phyloP scores from a whole-genome alignment of 106 monocot genomes.

The Posidonia australis region DNA sequence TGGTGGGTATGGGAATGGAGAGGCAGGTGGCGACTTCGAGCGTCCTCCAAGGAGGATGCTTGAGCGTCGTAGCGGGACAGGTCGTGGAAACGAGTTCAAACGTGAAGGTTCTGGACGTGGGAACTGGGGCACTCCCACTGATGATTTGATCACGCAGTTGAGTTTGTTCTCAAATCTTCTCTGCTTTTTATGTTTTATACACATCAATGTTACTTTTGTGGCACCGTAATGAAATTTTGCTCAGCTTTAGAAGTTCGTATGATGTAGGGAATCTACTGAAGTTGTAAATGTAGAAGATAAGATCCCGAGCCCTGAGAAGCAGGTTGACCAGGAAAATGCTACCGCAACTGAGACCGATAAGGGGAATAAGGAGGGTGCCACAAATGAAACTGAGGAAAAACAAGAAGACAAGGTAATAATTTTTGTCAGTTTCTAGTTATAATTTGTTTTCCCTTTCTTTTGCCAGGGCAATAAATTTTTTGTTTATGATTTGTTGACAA shows the following conservation, averaged over 20 bases:
- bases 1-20: slow-evolving; percentile 33
- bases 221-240: too few species aligned
- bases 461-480: too few species aligned
- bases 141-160: slow-evolving; percentile 63
- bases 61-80: slow-evolving; percentile 80
- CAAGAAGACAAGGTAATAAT: slow-evolving; percentile 51
- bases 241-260: not conserved
- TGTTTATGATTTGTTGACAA: too few species aligned
- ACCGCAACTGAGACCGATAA: slow-evolving; percentile 21
- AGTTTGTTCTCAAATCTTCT: slow-evolving; percentile 7
- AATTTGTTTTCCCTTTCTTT: not conserved
- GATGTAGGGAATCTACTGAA: slow-evolving; percentile 35
- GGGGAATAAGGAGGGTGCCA: slow-evolving; percentile 17
- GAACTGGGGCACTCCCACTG: slow-evolving; percentile 68
- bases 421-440: not conserved
- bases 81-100: slow-evolving; percentile 76
- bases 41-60: slow-evolving; percentile 41
- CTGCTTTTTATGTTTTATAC: not conserved
- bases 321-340: slow-evolving; percentile 12
- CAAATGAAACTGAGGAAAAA: slow-evolving; percentile 33
- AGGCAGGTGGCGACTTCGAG: slow-evolving; percentile 33
- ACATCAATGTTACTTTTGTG: too few species aligned
- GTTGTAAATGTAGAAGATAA: slow-evolving; percentile 20
- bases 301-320: slow-evolving; percentile 21
- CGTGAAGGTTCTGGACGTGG: slow-evolving; percentile 84